Percentiles rank a stretch among this genome's conserved stretches.
Evolutionary conservation across 805 yeast species (phyloP).

Genomic region (Ogataea naganishii): DNA sequence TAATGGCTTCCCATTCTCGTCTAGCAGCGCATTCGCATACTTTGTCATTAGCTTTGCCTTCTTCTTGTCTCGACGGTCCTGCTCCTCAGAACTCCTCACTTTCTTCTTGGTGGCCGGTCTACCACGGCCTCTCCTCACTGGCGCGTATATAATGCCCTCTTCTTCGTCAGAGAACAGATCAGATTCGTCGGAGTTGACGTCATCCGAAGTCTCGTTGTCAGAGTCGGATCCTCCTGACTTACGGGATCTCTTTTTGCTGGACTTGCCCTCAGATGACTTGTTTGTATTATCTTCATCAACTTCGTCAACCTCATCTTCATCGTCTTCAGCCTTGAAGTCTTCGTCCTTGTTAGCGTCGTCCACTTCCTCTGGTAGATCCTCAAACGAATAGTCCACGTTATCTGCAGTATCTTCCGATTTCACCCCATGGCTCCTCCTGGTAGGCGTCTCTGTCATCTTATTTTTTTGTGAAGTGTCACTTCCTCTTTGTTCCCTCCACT

Average conservation of each 20-base stretch:
- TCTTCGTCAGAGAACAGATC: slow-evolving; percentile 4
- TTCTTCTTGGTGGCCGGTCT: slow-evolving; percentile 19
- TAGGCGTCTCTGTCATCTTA: slow-evolving; percentile 1
- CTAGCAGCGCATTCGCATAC: slow-evolving; percentile 30
- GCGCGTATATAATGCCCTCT: slow-evolving; percentile 7
- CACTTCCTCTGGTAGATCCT: slow-evolving; percentile 16
- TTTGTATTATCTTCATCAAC: slow-evolving; percentile 10
- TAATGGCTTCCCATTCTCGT: slow-evolving; percentile 62
- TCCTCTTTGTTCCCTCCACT: slow-evolving; percentile 2
- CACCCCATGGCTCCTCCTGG: not conserved
- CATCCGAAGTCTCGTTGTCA: slow-evolving; percentile 12
- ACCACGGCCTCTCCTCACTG: slow-evolving; percentile 21
- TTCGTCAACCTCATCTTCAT: slow-evolving; percentile 13
- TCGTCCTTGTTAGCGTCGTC: slow-evolving; percentile 15
- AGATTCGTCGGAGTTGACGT: slow-evolving; percentile 15
- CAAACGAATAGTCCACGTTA: slow-evolving; percentile 13
- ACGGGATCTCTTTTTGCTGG: slow-evolving; percentile 5
- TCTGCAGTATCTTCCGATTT: slow-evolving; percentile 10
- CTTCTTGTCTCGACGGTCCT: slow-evolving; percentile 32
- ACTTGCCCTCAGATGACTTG: slow-evolving; percentile 9
- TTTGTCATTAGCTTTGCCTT: slow-evolving; percentile 28
- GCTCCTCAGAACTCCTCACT: slow-evolving; percentile 12
- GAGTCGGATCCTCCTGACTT: slow-evolving; percentile 16
- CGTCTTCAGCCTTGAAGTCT: slow-evolving; percentile 16
- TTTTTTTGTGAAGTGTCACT: slow-evolving; percentile 1